Percentiles rank a stretch among this genome's conserved stretches.
phyloP scores from a whole-genome alignment of 495 filamentous ascomycete genomes.

The Neurospora cerealis region DNA sequence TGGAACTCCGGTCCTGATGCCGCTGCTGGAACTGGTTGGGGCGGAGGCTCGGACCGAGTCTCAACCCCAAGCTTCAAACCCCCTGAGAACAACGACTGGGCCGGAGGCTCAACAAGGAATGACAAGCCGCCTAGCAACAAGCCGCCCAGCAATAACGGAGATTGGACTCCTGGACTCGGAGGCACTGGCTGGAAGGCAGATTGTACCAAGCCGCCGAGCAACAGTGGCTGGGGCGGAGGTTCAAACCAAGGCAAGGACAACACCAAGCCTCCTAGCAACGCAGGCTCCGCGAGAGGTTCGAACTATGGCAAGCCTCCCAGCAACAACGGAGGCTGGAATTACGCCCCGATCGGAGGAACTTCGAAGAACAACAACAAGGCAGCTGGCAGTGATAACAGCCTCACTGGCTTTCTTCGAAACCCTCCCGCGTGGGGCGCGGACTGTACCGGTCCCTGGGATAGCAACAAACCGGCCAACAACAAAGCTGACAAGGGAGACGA shows the following conservation, averaged over 20 bases:
- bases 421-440: background rate
- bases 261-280: background rate
- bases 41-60: background rate
- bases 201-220: background rate
- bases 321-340: background rate
- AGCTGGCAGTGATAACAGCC: background rate
- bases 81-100: background rate
- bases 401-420: no score
- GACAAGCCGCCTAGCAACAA: background rate
- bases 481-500: background rate
- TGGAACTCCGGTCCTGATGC: background rate
- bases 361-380: background rate
- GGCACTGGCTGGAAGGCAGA: background rate
- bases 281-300: background rate
- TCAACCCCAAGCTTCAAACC: background rate
- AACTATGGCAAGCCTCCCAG: background rate
- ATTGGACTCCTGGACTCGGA: conserved; percentile 4
- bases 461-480: background rate
- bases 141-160: background rate
- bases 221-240: background rate
- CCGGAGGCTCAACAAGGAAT: background rate
- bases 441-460: background rate
- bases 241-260: background rate
- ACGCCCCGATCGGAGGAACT: background rate
- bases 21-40: background rate